phyloP scores from a whole-genome alignment of 75 land plant genomes.

The Larix kaempferi region DNA sequence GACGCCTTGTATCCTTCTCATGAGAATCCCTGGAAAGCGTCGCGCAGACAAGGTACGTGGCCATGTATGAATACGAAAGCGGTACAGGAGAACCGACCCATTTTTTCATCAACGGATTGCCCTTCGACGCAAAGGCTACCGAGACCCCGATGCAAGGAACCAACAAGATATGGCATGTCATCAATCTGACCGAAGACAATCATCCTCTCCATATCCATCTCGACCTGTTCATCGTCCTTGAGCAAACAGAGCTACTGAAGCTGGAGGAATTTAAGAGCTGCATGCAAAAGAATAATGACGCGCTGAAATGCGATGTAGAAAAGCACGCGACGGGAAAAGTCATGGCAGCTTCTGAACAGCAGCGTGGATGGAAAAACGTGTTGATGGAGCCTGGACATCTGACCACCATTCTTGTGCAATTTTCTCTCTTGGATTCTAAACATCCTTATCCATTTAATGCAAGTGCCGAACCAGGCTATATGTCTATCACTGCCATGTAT shows the following conservation, averaged over 20 bases:
- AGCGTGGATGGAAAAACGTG: slow-evolving; percentile 46
- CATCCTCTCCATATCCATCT: slow-evolving; percentile 42
- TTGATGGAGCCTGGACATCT: slow-evolving; percentile 21
- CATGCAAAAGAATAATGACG: slow-evolving; percentile 13
- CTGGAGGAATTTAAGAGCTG: slow-evolving; percentile 13
- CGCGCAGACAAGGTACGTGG: slow-evolving; percentile 5
- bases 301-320: slow-evolving; percentile 8
- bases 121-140: slow-evolving; percentile 21
- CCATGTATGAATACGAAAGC: slow-evolving; percentile 16
- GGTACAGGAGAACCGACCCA: slow-evolving; percentile 20
- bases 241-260: slow-evolving; percentile 1
- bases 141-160: slow-evolving; percentile 31
- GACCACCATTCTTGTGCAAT: slow-evolving; percentile 21
- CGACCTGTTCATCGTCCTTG: slow-evolving; percentile 16
- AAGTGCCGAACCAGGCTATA: slow-evolving; percentile 36
- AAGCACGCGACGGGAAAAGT: not conserved
- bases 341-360: not conserved
- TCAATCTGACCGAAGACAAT: slow-evolving; percentile 32
- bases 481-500: slow-evolving; percentile 47
- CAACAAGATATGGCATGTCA: slow-evolving; percentile 32
- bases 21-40: too few relatives aligned
- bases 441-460: slow-evolving; percentile 31
- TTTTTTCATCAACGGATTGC: slow-evolving; percentile 15
- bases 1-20: too few relatives aligned
- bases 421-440: slow-evolving; percentile 9